Evolutionary conservation across 371 early-diverging fungal species (phyloP), one percentile per base, ranked within the genome.

Genomic region (Rhizopus microsporus): DNA sequence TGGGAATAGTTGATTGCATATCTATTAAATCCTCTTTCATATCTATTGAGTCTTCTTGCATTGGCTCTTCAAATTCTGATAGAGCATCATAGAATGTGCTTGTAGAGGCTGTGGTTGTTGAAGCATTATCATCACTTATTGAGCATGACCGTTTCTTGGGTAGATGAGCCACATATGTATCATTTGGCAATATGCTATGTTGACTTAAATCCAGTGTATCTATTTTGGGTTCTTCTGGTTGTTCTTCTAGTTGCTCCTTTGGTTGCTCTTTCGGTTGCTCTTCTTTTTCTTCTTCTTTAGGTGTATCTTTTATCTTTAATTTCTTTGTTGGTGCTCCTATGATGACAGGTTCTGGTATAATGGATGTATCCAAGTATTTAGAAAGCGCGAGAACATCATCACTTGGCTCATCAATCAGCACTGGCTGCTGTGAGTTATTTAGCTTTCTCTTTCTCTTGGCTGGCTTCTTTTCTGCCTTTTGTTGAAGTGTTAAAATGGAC

Each of bases 161-260:
- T 13, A 54, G 16, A 40, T 60, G 60, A 3, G 54, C 60, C 13
- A 60, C 33, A 43, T 60, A 60, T 10, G 54, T 60, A 46, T 38
- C 17, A 29, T 60, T 54, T 6, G 60, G 60, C 42, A 60, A n/a
- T 8, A 60, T 60, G 5, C 43, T 34, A 48, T 60, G 60, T 12
- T 60, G 54, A 15, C 60, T 60, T 4, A 60, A 10, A 34, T 60
- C 60, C 4, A 60, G 43, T 30, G 3, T 29, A 32, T 54, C 39
- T n/a, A 32, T 34, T 1, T 30, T 17, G 12, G n/a, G 8, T 17
- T 52, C 39, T 30, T 37, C 8, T 38, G 33, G 12, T 48, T 39
- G 37, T 31, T 35, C 13, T 33, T 48, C 9, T 29, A 0, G 7
- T 47, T 46, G 32, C 23, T 15, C 7, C 37, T 29, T 31, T 29